These are phyloP conservation scores for Diaporthe helianthi DNA, from an alignment of 2,329 filamentous ascomycete species.

Conservation along the genomic window DNA sequence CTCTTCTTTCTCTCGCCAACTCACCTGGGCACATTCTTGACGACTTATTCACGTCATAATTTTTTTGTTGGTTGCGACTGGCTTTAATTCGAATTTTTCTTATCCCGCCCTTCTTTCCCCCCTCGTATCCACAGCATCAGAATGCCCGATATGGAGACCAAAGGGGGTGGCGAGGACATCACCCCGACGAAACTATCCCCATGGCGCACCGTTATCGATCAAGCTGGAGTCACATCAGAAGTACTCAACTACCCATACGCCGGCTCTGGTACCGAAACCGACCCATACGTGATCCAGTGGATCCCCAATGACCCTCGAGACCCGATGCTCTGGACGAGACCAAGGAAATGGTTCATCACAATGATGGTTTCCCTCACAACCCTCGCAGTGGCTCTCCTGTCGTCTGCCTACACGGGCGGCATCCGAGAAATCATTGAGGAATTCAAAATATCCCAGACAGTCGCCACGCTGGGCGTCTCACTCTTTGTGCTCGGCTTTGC, in stretches of 20 bases:
- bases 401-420: constrained; percentile 67
- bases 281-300: constrained; percentile 61
- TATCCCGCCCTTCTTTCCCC: background rate
- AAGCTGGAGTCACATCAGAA: constrained; percentile 52
- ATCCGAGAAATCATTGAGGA: constrained; percentile 56
- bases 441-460: constrained; percentile 54
- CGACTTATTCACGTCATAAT: too few species aligned
- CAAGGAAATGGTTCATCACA: constrained; percentile 31
- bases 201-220: constrained; percentile 53
- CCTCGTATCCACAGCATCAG: background rate
- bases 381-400: constrained; percentile 65
- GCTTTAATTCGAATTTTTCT: too few species aligned
- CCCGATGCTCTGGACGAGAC: constrained; percentile 52
- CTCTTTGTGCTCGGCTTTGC: constrained; percentile 69
- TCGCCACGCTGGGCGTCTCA: constrained; percentile 65
- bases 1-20: too few species aligned
- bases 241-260: constrained; percentile 41
- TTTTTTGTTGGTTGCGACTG: too few species aligned
- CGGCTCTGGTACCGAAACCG: constrained; percentile 58
- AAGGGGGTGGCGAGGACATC: background rate
- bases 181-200: constrained; percentile 36
- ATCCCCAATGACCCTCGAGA: constrained; percentile 60
- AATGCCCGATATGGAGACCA: background rate
- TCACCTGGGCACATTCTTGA: too few species aligned
- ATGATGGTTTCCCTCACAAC: constrained; percentile 29